Evolutionary conservation across 192 early-diverging fungal genomes (phyloP).

Genomic region (Chytriomyces sp.): DNA sequence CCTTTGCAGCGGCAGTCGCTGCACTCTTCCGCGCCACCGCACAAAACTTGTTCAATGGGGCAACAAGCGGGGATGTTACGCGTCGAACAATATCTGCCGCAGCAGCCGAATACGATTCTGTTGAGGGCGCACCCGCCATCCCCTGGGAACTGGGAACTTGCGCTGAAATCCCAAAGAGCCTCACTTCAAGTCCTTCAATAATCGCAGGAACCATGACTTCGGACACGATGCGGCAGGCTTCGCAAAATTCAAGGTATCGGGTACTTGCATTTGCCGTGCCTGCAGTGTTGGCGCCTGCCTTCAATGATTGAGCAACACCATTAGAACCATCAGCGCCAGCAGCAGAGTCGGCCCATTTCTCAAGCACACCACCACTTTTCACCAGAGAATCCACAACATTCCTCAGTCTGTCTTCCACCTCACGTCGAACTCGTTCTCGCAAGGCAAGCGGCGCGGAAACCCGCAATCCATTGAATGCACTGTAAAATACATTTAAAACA

Average conservation of each 20-base stretch:
- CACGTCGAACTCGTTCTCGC: not conserved
- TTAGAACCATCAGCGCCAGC: not conserved
- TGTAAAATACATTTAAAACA: slow-evolving; percentile 68
- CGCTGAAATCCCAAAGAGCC: not conserved
- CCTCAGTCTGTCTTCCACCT: not conserved
- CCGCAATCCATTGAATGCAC: slow-evolving; percentile 70
- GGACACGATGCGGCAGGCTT: not conserved
- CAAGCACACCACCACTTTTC: not conserved
- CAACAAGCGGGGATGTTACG: not conserved
- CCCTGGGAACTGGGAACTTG: not conserved
- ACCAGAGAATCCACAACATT: not conserved
- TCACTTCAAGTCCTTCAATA: slow-evolving; percentile 11
- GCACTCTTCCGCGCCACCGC: not conserved
- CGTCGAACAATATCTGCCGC: slow-evolving; percentile 4
- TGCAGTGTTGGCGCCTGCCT: not conserved
- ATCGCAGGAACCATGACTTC: slow-evolving; percentile 28
- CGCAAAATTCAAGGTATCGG: slow-evolving; percentile 6
- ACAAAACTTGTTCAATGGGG: not conserved
- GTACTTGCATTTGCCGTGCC: not conserved
- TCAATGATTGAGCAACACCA: not conserved
- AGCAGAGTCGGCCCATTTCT: not conserved
- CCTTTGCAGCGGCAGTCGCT: not conserved
- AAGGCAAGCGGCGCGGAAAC: slow-evolving; percentile 9
- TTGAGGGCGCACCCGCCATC: not conserved
- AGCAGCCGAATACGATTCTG: not conserved